Percentiles rank a stretch among this genome's conserved stretches.
phyloP scores from a whole-genome alignment of 1,139 yeast genomes.

The Taiozyma sp. region DNA sequence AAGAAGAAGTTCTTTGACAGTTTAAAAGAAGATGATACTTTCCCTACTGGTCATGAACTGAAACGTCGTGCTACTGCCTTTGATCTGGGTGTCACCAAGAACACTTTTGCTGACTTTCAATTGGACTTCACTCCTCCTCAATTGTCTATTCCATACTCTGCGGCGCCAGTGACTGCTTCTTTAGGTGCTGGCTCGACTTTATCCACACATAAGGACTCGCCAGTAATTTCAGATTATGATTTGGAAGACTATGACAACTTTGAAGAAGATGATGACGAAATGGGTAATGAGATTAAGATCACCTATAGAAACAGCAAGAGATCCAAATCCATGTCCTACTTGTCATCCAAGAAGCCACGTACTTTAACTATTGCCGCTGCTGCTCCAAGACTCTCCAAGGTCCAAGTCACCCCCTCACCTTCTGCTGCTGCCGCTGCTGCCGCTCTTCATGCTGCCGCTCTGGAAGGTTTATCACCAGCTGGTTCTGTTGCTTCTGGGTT shows the following conservation, averaged over 20 bases:
- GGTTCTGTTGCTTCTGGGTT: constrained; percentile 18
- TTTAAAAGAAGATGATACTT: constrained; percentile 7
- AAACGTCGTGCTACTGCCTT: constrained; percentile 26
- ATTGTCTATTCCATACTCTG: constrained; percentile 62
- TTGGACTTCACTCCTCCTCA: constrained; percentile 44
- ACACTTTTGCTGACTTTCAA: constrained; percentile 38
- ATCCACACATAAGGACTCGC: constrained; percentile 7
- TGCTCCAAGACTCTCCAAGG: constrained; percentile 71
- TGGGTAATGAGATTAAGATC: constrained; percentile 29
- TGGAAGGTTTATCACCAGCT: constrained; percentile 28
- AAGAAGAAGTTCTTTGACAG: constrained; percentile 16
- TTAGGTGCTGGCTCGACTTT: constrained; percentile 26
- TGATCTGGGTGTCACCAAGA: constrained; percentile 21
- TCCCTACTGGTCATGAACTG: constrained; percentile 12
- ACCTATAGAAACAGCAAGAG: constrained; percentile 44
- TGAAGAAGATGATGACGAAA: constrained; percentile 44
- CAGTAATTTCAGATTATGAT: constrained; percentile 26
- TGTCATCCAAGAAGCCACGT: constrained; percentile 42
- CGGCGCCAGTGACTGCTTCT: constrained; percentile 77
- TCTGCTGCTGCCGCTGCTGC: constrained; percentile 71
- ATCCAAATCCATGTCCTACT: constrained; percentile 60
- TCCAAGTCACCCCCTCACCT: constrained; percentile 51
- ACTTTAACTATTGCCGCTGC: constrained; percentile 79
- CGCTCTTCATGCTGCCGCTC: constrained; percentile 68
- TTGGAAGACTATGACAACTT: constrained; percentile 35